A percentile compares a stretch with the other conserved stretches of the same genome.
Evolutionary conservation across 345 rosid species (phyloP).

Genomic region (Turritis glabra): DNA sequence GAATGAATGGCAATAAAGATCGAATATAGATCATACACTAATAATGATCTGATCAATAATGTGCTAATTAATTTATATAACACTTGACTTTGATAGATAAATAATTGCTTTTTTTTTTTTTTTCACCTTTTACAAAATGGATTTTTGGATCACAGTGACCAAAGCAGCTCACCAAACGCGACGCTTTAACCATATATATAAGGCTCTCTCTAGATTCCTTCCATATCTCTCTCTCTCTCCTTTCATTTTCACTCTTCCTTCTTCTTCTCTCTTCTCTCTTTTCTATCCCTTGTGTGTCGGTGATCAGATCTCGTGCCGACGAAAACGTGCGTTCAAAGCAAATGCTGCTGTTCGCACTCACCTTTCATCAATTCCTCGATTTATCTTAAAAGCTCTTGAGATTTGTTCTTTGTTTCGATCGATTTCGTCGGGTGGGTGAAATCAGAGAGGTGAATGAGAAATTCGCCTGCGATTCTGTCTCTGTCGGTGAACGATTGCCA

Average conservation of each 20-base stretch:
- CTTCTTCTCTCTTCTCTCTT: background rate
- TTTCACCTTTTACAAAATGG: background rate
- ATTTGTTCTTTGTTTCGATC: constrained; percentile 10
- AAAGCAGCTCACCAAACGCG: constrained; percentile 36
- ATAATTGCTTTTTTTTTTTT: background rate
- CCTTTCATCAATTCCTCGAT: constrained; percentile 29
- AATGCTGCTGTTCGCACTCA: constrained; percentile 29
- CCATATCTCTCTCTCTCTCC: constrained; percentile 38
- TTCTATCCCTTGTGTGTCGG: constrained; percentile 48
- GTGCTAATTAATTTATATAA: background rate
- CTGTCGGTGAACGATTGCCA: constrained; percentile 44
- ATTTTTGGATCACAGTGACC: background rate
- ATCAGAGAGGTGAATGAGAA: constrained; percentile 51
- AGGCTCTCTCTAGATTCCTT: constrained; percentile 40
- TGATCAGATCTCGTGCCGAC: constrained; percentile 53
- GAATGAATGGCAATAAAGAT: constrained; percentile 14
- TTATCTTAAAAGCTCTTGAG: constrained; percentile 22
- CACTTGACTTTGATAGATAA: background rate
- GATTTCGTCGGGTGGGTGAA: constrained; percentile 11
- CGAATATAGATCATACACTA: background rate
- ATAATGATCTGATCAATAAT: constrained; percentile 19
- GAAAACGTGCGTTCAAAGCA: constrained; percentile 33
- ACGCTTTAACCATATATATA: constrained; percentile 12
- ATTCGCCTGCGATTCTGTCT: constrained; percentile 41
- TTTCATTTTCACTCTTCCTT: constrained; percentile 26